Base-by-base conservation (phyloP, 2,329 filamentous ascomycete genomes). In the Colletotrichum falcatum region DNA sequence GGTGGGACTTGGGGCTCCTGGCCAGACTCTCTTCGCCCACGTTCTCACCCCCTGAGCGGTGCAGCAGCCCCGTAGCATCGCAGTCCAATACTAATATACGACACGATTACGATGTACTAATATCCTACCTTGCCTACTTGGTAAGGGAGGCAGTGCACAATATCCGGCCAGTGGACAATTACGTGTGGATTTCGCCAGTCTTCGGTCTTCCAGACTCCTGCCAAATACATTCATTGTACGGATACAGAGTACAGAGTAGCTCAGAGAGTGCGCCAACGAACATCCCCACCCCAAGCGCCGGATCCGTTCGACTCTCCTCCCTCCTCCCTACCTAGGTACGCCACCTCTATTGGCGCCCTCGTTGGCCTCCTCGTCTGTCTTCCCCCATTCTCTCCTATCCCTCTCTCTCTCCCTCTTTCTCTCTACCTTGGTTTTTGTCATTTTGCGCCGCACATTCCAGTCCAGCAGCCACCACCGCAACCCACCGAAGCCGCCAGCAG, bases 61-160 rank as follows among this genome's bases (percentile, higher is more conserved):
- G 66, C 68, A 67, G 68, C 59, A 58, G 48, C 58, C 58, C 64
- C 39, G 42, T 61, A 56, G 26, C 64, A 67, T 66, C 58, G 68
- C 64, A 63, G 62, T 44, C 56, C 42, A 54, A 59, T 44, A 44
- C n/a, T 51, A 26, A 49, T 46, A 46, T 46, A 20, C 44, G 9
- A 44, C 37, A 44, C 14, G 37, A 35, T 9, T 35, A 35, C 12
- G 11, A 37, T 12, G 2, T 14, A 37, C 35, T 14, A 1, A 37
- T 7, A 6, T 16, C 16, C 37, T 18, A 44, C 18, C 12, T 44
- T 42, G 18, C 6, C 6, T 42, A 18, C 3, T 18, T 6, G 16
- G 39, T 42, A 33, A 33, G 7, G 30, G 30, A 33, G 30, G 30
- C 7, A 42, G 8, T 20, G 23, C 30, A 42, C 16, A 18, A 16